Evolutionary conservation across 805 yeast genomes (phyloP), one percentile per base, ranked within the genome.

Genomic region (Naumovozyma castellii): DNA sequence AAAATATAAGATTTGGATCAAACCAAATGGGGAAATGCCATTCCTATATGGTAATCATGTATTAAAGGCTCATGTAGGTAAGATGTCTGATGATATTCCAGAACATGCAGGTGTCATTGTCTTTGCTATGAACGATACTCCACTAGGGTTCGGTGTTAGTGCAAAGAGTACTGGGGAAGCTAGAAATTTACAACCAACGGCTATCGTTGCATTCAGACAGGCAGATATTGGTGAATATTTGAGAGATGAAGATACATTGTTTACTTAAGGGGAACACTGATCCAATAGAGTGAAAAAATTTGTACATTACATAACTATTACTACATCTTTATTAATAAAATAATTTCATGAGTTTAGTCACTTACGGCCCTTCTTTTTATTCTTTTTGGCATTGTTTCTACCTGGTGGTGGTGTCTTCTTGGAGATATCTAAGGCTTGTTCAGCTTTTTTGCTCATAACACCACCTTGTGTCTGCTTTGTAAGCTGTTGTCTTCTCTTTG

Each of bases 11-110:
- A 71, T 92, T 32, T 92, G 98, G 98, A 85, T 92, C 64, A 92
- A 92, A 63, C 79, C 78, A 38, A 92, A 92, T 58, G 98, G 98
- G 53, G 98, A 92, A 65, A 92, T 92, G 98, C 97, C 98, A 12
- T 92, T 82, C 60, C 66, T 92, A 48, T 92, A 92, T 54, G 98
- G 98, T 29, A 92, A 92, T 67, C 95, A 92, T 61, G 90, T 90
- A 19, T 71, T 92, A 51, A 92, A 92, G 61, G 98, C 98, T 3
- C 98, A 92, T 59, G 73, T 92, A 41, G 98, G 98, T 28, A 81
- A 87, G 54, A 86, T 92, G 84, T 83, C 94, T 40, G 98, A 92
- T 50, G 97, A 92, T 58, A 84, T 92, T 41, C 97, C 97, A 22
- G 97, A 90, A 63, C 98, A 92, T 57, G 92, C 95, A 2, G 98